These are phyloP conservation scores for Yamadazyma kitorensis DNA, from an alignment of 805 yeast genomes.

Conservation along the genomic window DNA sequence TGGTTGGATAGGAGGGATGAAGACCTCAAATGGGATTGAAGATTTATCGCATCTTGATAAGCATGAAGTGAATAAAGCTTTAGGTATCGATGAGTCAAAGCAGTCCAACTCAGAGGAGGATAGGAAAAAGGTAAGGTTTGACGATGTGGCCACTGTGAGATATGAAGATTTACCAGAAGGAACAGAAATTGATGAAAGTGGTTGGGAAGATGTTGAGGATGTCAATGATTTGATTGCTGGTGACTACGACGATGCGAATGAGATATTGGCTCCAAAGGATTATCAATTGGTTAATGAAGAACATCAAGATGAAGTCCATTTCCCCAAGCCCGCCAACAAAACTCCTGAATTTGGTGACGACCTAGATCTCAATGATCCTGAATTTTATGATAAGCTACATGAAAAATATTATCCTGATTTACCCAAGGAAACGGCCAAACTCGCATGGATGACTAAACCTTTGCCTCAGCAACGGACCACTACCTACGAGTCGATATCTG, in stretches of 20 bases:
- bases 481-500: slow-evolving; percentile 55
- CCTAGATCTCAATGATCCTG: slow-evolving; percentile 70
- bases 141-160: slow-evolving; percentile 25
- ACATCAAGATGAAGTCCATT: slow-evolving; percentile 55
- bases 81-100: slow-evolving; percentile 25
- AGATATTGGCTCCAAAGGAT: slow-evolving; percentile 37
- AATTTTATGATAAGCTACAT: slow-evolving; percentile 74
- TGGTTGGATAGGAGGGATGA: slow-evolving; percentile 42
- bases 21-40: slow-evolving; percentile 30
- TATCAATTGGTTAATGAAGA: slow-evolving; percentile 38
- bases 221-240: slow-evolving; percentile 50
- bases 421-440: slow-evolving; percentile 74
- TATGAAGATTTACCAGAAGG: slow-evolving; percentile 25
- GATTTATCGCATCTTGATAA: slow-evolving; percentile 32
- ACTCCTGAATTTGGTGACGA: slow-evolving; percentile 16
- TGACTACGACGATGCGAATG: slow-evolving; percentile 23
- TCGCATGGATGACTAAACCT: slow-evolving; percentile 90
- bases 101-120: background rate
- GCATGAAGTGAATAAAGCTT: slow-evolving; percentile 35
- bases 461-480: slow-evolving; percentile 39
- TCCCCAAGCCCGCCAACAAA: slow-evolving; percentile 39
- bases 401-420: slow-evolving; percentile 86
- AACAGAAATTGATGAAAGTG: slow-evolving; percentile 29
- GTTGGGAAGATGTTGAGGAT: slow-evolving; percentile 51
- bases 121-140: slow-evolving; percentile 31